Evolutionary conservation across 2,329 filamentous ascomycete species (phyloP).

Genomic region (Fusarium miscanthi): DNA sequence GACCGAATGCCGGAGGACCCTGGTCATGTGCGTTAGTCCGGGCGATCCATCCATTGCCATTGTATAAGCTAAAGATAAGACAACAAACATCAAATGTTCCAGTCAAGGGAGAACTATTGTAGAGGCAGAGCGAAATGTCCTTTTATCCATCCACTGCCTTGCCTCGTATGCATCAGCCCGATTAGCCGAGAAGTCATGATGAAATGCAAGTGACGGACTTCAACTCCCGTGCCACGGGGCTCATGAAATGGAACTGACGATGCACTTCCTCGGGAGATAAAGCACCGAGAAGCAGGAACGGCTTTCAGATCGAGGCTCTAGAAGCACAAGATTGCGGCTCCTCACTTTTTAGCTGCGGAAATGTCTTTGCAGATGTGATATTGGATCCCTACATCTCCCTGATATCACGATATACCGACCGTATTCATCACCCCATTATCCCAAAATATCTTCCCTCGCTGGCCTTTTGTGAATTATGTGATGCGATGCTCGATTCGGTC

Average conservation of each 20-base stretch:
- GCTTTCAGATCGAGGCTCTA: not conserved
- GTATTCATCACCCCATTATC: not conserved
- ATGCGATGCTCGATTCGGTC: not conserved
- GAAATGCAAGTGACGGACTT: constrained; percentile 5
- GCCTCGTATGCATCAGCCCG: not conserved
- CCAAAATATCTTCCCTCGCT: not conserved
- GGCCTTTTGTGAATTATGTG: not conserved
- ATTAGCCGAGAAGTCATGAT: not conserved
- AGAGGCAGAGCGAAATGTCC: not conserved
- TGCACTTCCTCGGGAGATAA: constrained; percentile 13
- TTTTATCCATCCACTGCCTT: not conserved
- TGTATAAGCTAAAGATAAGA: not conserved
- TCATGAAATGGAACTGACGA: constrained; percentile 1
- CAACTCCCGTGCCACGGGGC: constrained; percentile 5
- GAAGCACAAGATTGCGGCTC: not conserved
- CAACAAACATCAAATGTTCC: not conserved
- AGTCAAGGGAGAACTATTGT: not conserved
- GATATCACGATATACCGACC: constrained; percentile 2
- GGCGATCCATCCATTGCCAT: constrained; percentile 14
- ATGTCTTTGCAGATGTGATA: not conserved
- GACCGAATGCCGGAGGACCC: constrained; percentile 7
- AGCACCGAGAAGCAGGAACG: constrained; percentile 4
- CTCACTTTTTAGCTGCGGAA: not conserved
- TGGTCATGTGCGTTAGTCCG: constrained; percentile 25
- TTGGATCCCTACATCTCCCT: constrained; percentile 4